phyloP scores from a whole-genome alignment of 2,329 filamentous ascomycete species.

The Nemania sp. region DNA sequence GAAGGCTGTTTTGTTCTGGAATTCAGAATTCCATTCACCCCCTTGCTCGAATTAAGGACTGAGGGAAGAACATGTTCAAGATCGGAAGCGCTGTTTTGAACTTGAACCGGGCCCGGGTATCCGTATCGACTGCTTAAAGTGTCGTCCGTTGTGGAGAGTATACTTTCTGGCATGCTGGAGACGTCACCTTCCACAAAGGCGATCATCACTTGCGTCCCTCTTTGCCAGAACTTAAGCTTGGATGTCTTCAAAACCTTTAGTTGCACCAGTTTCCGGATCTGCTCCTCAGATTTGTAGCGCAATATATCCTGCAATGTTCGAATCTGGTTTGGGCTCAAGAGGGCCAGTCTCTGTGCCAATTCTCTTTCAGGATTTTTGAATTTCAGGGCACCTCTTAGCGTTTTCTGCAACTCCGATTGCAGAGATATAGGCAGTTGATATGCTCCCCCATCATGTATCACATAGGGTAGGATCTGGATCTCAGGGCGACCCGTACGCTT shows the following conservation, averaged over 20 bases:
- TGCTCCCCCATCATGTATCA: slow-evolving; percentile 10
- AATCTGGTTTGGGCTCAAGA: slow-evolving; percentile 9
- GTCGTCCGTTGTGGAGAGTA: too few species aligned
- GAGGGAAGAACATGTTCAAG: too few species aligned
- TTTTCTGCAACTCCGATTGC: not conserved
- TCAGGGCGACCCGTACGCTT: not conserved
- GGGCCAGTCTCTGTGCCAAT: slow-evolving; percentile 11
- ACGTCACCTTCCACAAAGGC: slow-evolving; percentile 5
- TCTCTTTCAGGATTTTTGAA: not conserved
- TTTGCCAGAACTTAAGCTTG: slow-evolving; percentile 13
- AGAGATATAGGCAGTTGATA: slow-evolving; percentile 13
- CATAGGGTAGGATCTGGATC: slow-evolving; percentile 1
- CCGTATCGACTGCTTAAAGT: too few species aligned
- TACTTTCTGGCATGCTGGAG: not conserved
- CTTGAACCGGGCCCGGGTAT: too few species aligned
- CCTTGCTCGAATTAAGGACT: too few species aligned
- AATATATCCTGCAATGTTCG: slow-evolving; percentile 8
- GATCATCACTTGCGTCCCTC: slow-evolving; percentile 1
- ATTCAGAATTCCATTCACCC: too few species aligned
- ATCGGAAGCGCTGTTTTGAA: too few species aligned
- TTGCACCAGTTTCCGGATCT: not conserved
- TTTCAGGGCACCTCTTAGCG: not conserved
- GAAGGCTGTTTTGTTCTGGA: too few species aligned
- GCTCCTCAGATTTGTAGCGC: not conserved
- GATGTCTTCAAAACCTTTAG: slow-evolving; percentile 5